phyloP scores from a whole-genome alignment of 1,139 yeast species.

The Taphrina confusa region DNA sequence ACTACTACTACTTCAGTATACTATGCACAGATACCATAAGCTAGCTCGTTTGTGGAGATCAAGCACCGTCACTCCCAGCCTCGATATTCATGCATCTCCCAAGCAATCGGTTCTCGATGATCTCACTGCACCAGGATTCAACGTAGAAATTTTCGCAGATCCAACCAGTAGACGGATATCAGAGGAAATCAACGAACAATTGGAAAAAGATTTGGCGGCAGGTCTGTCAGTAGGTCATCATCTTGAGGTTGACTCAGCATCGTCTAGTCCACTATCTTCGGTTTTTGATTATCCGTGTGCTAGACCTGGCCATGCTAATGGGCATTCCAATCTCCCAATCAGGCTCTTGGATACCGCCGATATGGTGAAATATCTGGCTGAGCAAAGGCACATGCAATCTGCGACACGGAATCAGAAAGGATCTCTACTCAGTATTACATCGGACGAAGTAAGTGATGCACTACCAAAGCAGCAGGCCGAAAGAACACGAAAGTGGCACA shows the following conservation, averaged over 20 bases:
- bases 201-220: background rate
- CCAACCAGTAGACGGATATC: background rate
- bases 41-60: no score
- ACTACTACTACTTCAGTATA: no score
- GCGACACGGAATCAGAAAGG: background rate
- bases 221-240: background rate
- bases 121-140: background rate
- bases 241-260: background rate
- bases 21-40: no score
- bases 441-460: no score
- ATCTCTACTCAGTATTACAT: background rate
- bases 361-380: conserved; percentile 13
- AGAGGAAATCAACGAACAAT: conserved; percentile 1
- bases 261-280: background rate
- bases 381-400: background rate
- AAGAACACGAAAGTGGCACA: no score
- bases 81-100: no score
- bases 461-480: no score
- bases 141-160: background rate
- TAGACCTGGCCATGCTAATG: conserved; percentile 1
- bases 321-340: conserved; percentile 4
- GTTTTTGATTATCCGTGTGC: conserved; percentile 1
- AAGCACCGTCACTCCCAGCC: no score
- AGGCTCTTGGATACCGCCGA: conserved; percentile 14
- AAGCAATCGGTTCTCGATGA: no score